Conservation (phyloP, 179 eudicot species). For the Drosera spatulata region DNA sequence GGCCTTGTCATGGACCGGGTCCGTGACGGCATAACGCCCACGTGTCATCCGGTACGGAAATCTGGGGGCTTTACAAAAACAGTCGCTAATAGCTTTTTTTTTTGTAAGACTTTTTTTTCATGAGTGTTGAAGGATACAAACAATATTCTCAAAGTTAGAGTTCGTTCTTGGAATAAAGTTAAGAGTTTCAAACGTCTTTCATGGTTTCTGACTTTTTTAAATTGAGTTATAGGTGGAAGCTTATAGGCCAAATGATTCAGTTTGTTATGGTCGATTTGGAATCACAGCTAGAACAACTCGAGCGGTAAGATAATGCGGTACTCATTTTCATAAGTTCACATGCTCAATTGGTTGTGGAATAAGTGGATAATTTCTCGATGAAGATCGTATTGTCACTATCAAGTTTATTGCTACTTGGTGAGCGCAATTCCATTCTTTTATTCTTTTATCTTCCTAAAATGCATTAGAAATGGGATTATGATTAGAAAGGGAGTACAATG, state of each 20-base stretch:
- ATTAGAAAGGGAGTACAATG: too few relatives aligned
- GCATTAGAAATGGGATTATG: too few relatives aligned
- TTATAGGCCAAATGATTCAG: constrained; percentile 81
- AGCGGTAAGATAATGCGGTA: constrained; percentile 33
- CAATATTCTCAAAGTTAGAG: too few relatives aligned
- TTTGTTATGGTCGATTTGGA: constrained; percentile 89
- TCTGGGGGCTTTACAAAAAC: too few relatives aligned
- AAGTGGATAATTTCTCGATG: neutral
- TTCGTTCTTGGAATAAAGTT: neutral
- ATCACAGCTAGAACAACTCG: constrained; percentile 87
- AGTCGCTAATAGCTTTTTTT: too few relatives aligned
- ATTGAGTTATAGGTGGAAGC: constrained; percentile 66
- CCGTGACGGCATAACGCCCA: too few relatives aligned
- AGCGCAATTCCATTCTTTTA: too few relatives aligned
- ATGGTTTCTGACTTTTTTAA: neutral
- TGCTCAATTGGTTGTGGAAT: neutral
- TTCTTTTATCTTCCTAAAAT: neutral
- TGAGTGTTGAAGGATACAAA: too few relatives aligned
- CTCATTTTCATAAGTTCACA: neutral
- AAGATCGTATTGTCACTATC: neutral
- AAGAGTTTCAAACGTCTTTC: neutral
- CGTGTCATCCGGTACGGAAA: too few relatives aligned
- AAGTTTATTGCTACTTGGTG: neutral
- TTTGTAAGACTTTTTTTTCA: too few relatives aligned
- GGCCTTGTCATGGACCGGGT: too few relatives aligned